Evolutionary conservation across 2,329 filamentous ascomycete species (phyloP), one percentile per base, ranked within the genome.

Genomic region (Pseudocercospora musae): DNA sequence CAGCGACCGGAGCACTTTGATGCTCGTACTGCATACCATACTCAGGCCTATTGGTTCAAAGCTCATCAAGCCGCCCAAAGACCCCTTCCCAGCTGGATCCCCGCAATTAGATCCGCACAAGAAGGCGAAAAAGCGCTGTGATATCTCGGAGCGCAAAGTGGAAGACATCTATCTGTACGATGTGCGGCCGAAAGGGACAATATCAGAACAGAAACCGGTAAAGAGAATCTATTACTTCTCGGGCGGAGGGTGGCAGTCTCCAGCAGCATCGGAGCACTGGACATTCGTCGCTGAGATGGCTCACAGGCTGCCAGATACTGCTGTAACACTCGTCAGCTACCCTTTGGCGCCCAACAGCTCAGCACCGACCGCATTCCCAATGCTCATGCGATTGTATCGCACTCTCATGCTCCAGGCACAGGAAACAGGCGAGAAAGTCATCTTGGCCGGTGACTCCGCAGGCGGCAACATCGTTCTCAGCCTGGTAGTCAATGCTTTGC

Each of bases 221-320:
- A 77, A 74, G 63, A 71, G 76, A 4, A 73, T 87, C 23, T 81
- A 83, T 63, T 87, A 86, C 62, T 85, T 85, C 64, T 77, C 78
- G 0, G 85, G 84, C 1, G 84, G 84, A 6, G 82, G 82, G 3
- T 87, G 84, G 80, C 82, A 83, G 62, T 76, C 75, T 65, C 81
- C 81, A 0, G 80, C 85, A 0, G 78, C 77, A 2, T 66, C 72
- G 0, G 76, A 83, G 53, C 85, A 87, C 64, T 87, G 84, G 83
- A 76, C 76, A 5, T 72, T 85, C 6, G 76, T 78, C 56, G 75
- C 79, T 0, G 78, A 82, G 58, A 71, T 86, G 4, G 78, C 78
- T 0, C 70, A 72, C 2, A 70, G 78, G 0, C 63, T 85, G 2
- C 72, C 76, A 0, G 71, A 72, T 18, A 67, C 66, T 0, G 74